Evolutionary conservation across 306 rosid species (phyloP).

Genomic region (Comarum palustre): DNA sequence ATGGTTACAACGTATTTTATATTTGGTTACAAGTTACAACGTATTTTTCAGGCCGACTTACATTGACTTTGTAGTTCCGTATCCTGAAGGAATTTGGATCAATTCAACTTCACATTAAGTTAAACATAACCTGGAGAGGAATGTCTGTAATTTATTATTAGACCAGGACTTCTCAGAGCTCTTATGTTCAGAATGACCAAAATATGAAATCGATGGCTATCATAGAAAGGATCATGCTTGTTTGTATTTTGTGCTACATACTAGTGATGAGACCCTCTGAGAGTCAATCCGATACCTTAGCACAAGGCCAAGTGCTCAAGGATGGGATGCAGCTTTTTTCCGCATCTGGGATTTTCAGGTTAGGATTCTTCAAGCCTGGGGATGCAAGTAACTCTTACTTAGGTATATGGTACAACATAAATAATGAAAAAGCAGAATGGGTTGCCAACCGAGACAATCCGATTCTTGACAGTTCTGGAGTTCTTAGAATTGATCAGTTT

Average conservation of each 20-base stretch:
- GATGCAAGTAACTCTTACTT: conserved; percentile 6
- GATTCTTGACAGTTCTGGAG: conserved; percentile 13
- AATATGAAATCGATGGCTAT: background rate
- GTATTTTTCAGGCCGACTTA: too few relatives aligned
- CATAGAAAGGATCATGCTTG: background rate
- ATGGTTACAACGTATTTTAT: too few relatives aligned
- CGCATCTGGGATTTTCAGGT: conserved; percentile 14
- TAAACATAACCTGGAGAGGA: background rate
- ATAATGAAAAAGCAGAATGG: conserved; percentile 17
- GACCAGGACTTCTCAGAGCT: background rate
- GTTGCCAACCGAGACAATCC: conserved; percentile 29
- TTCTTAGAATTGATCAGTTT: conserved; percentile 21
- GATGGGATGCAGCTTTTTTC: conserved; percentile 19
- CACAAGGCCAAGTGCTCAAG: conserved; percentile 28
- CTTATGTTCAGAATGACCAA: background rate
- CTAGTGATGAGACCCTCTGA: background rate
- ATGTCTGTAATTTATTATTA: background rate
- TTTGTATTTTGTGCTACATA: background rate
- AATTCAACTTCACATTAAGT: background rate
- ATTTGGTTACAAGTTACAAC: too few relatives aligned
- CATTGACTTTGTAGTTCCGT: background rate
- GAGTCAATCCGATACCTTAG: conserved; percentile 20
- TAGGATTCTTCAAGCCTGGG: conserved; percentile 25
- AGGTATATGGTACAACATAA: conserved; percentile 18
- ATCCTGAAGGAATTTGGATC: background rate